These are phyloP conservation scores for Graphilbum sp. DNA, from an alignment of 2,329 filamentous ascomycete genomes.

Conservation along the genomic window DNA sequence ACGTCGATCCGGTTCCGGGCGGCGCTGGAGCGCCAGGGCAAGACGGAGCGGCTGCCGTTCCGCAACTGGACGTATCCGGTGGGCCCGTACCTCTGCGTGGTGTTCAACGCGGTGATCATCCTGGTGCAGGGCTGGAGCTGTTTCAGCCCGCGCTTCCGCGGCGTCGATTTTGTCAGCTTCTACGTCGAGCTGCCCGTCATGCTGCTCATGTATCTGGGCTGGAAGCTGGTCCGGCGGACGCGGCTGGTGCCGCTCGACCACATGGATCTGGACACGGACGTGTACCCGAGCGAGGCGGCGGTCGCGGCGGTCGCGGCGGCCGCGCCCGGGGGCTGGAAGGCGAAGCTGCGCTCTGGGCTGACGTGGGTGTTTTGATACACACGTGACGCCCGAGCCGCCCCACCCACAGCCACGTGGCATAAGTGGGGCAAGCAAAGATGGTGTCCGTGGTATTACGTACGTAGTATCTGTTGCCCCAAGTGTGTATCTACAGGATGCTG, in stretches of 20 bases:
- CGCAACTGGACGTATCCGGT: slow-evolving; percentile 51
- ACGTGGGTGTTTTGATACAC: no score
- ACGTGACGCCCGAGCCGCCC: no score
- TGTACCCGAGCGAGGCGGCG: slow-evolving; percentile 8
- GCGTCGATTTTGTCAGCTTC: slow-evolving; percentile 44
- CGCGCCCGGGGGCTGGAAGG: not conserved
- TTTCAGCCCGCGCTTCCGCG: slow-evolving; percentile 41
- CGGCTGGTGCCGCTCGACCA: slow-evolving; percentile 7
- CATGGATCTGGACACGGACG: slow-evolving; percentile 12
- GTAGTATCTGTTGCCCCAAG: no score
- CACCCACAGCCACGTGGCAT: no score
- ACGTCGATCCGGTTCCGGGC: slow-evolving; percentile 49
- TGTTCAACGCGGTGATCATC: slow-evolving; percentile 42
- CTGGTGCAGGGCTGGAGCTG: slow-evolving; percentile 47
- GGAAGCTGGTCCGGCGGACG: slow-evolving; percentile 26
- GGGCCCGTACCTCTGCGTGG: slow-evolving; percentile 38
- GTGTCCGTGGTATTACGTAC: no score
- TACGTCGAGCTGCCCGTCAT: slow-evolving; percentile 49
- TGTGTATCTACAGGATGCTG: no score
- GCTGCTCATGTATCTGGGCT: slow-evolving; percentile 34
- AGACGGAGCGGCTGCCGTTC: slow-evolving; percentile 45
- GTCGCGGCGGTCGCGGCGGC: not conserved
- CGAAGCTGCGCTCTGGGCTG: no score
- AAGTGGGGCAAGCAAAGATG: no score
- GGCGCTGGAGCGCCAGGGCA: slow-evolving; percentile 38